A percentile compares a stretch with the other conserved stretches of the same genome.
phyloP scores from a whole-genome alignment of 2,329 filamentous ascomycete genomes.

The Ophiostoma montium region DNA sequence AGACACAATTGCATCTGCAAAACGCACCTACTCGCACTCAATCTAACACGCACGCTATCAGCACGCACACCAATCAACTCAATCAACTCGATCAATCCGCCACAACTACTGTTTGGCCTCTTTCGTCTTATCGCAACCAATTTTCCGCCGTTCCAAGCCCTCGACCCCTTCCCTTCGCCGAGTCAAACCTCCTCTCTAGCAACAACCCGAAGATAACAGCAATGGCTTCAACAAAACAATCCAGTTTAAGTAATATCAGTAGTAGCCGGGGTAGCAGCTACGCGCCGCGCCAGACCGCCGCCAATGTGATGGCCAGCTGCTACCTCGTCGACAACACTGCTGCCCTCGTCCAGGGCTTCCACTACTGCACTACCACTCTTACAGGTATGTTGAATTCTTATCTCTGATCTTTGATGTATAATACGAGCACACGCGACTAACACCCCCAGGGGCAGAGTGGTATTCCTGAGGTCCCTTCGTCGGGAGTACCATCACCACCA shows the following conservation, averaged over 20 bases:
- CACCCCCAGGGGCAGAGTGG: conserved; percentile 60
- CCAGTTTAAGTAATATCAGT: conserved; percentile 56
- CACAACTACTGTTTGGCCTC: background rate
- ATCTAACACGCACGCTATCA: no score
- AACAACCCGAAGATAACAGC: conserved; percentile 19
- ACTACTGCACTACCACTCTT: conserved; percentile 90
- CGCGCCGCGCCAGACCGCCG: conserved; percentile 12
- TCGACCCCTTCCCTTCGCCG: background rate
- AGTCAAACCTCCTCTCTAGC: background rate
- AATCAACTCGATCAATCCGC: background rate
- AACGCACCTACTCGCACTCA: no score
- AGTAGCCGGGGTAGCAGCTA: conserved; percentile 41
- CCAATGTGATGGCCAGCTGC: conserved; percentile 80
- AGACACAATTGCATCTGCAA: background rate
- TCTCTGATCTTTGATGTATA: background rate
- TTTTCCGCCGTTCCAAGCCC: background rate
- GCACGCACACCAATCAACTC: no score
- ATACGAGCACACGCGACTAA: background rate
- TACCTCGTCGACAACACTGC: conserved; percentile 62
- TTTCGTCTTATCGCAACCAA: background rate
- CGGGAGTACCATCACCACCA: conserved; percentile 72
- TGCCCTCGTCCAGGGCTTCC: conserved; percentile 64
- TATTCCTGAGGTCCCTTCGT: conserved; percentile 84
- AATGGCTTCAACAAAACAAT: conserved; percentile 51
- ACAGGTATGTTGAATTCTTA: conserved; percentile 40